Evolutionary conservation across 1,284 basidiomycete genomes (phyloP).

Genomic region (Cryptococcus hybrid): DNA sequence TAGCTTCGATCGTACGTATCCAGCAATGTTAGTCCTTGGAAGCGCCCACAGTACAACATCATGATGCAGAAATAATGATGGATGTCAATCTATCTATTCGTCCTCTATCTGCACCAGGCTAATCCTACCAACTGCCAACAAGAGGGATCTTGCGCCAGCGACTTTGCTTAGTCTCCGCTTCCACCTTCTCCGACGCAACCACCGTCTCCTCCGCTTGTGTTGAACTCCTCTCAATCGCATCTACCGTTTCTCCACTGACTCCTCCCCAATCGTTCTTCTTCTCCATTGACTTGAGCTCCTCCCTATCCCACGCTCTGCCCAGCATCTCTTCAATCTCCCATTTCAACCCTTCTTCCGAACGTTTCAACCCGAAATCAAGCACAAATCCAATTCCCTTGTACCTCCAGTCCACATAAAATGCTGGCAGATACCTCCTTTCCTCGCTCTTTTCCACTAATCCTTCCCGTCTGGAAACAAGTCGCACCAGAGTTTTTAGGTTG

Average conservation of each 20-base stretch:
- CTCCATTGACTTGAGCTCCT: neutral
- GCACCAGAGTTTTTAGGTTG: no score
- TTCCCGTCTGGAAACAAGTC: neutral
- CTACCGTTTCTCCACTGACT: neutral
- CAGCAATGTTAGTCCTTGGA: no score
- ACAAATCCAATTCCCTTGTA: slow-evolving; percentile 37
- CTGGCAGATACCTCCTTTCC: neutral
- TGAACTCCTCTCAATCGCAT: neutral
- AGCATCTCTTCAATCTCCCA: slow-evolving; percentile 35
- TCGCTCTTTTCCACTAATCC: neutral
- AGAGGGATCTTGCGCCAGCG: slow-evolving; percentile 11
- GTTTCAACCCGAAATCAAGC: slow-evolving; percentile 34
- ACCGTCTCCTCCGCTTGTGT: neutral
- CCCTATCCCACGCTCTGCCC: slow-evolving; percentile 11
- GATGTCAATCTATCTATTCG: neutral
- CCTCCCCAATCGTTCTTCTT: neutral
- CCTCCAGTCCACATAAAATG: slow-evolving; percentile 32
- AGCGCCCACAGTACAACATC: neutral
- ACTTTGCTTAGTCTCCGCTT: neutral
- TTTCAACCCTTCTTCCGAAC: slow-evolving; percentile 34
- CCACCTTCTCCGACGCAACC: neutral
- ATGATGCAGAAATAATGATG: neutral
- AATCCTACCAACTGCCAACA: slow-evolving; percentile 8
- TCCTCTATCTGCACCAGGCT: neutral
- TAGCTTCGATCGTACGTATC: no score